These are phyloP conservation scores for Fistulinella cinereoalba DNA, from an alignment of 1,284 basidiomycete genomes.

Conservation along the genomic window DNA sequence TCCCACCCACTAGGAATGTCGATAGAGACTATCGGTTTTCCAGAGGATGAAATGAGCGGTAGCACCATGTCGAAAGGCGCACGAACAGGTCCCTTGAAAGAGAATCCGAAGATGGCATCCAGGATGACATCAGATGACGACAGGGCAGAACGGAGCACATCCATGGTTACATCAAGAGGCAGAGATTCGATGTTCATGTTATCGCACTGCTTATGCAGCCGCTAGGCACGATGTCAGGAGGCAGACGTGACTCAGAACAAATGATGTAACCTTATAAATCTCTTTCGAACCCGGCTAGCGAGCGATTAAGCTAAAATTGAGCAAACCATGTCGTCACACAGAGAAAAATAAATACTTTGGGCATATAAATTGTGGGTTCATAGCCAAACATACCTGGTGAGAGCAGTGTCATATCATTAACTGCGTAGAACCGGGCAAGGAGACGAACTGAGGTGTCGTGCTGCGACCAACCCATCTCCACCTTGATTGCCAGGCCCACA, in stretches of 20 bases:
- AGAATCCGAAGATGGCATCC: conserved; percentile 98
- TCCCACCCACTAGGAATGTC: conserved; percentile 98
- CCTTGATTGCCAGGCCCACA: conserved; percentile 98
- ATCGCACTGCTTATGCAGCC: conserved; percentile 81
- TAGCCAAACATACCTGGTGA: conserved; percentile 83
- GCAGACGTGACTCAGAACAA: neutral
- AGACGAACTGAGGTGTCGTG: conserved; percentile 81
- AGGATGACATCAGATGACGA: conserved; percentile 78
- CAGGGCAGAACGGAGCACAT: conserved; percentile 55
- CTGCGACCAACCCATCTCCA: conserved; percentile 96
- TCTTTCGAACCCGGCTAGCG: conserved; percentile 81
- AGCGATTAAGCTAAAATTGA: conserved; percentile 1
- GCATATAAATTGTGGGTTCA: conserved; percentile 82
- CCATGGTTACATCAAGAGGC: conserved; percentile 46
- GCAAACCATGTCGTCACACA: neutral
- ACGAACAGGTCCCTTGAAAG: conserved; percentile 86
- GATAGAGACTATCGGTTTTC: conserved; percentile 81
- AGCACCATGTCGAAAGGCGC: conserved; percentile 84
- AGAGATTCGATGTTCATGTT: conserved; percentile 82
- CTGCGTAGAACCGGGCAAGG: neutral
- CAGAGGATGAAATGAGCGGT: conserved; percentile 59
- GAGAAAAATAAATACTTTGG: conserved; percentile 60
- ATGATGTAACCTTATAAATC: conserved; percentile 65
- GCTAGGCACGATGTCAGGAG: conserved; percentile 37
- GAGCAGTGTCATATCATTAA: neutral